A percentile compares a stretch with the other conserved stretches of the same genome.
Conservation (phyloP, 2,329 filamentous ascomycete genomes). For the Herpotrichia juniperi region DNA sequence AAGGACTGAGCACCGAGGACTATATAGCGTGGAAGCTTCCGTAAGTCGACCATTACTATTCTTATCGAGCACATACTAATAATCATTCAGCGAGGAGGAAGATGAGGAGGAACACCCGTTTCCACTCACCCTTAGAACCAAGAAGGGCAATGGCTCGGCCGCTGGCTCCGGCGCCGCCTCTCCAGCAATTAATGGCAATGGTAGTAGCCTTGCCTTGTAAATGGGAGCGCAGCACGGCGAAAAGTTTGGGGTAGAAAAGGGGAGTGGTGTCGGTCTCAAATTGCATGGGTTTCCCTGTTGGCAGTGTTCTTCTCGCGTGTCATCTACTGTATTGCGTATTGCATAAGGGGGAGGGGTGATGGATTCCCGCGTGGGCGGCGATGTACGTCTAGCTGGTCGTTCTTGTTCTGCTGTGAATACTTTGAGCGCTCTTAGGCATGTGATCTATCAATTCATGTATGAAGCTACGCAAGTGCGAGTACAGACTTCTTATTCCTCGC, state of each 20-base stretch:
- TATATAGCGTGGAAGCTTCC: slow-evolving; percentile 98
- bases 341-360: slow-evolving; percentile 5
- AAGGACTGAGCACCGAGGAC: slow-evolving; percentile 93
- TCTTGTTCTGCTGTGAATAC: slow-evolving; percentile 8
- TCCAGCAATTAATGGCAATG: slow-evolving; percentile 41
- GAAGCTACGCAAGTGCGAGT: too few species aligned
- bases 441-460: not conserved
- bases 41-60: slow-evolving; percentile 65
- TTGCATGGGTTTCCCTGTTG: not conserved
- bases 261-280: not conserved
- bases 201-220: slow-evolving; percentile 3
- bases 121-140: slow-evolving; percentile 68
- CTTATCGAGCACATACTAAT: slow-evolving; percentile 32
- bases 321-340: slow-evolving; percentile 8
- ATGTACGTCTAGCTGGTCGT: not conserved
- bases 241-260: slow-evolving; percentile 1
- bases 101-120: slow-evolving; percentile 81
- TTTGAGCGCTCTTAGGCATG: not conserved
- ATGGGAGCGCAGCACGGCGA: not conserved
- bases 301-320: slow-evolving; percentile 5
- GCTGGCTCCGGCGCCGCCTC: slow-evolving; percentile 37
- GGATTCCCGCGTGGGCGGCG: slow-evolving; percentile 4
- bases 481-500: too few species aligned
- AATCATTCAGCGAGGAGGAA: slow-evolving; percentile 77
- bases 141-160: slow-evolving; percentile 44